phyloP scores from a whole-genome alignment of 176 grass and related monocot genomes.

The Ensete ventricosum region DNA sequence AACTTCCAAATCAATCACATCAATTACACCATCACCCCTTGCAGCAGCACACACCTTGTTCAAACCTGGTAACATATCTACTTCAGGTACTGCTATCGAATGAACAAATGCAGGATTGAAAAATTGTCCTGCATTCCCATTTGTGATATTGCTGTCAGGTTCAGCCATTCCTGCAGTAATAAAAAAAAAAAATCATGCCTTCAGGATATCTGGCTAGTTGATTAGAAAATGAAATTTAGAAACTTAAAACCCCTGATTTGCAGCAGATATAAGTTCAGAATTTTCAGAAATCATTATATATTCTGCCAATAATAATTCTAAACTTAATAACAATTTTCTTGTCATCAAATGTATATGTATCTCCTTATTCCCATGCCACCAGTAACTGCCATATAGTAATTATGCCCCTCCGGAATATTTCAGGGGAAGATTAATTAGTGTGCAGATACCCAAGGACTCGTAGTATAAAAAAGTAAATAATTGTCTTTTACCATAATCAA shows the following conservation, averaged over 20 bases:
- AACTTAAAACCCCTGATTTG: not conserved
- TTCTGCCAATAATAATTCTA: not conserved
- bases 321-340: not conserved
- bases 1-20: conserved; percentile 77
- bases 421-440: not conserved
- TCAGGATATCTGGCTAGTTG: not conserved
- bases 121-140: conserved; percentile 52
- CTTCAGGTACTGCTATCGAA: conserved; percentile 66
- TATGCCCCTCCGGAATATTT: not conserved
- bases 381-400: not conserved
- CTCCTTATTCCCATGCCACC: not conserved
- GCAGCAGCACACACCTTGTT: conserved; percentile 91
- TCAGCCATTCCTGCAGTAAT: conserved; percentile 52
- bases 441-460: too few species aligned
- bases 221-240: not conserved
- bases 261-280: not conserved
- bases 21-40: conserved; percentile 81
- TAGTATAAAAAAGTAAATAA: too few species aligned
- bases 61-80: conserved; percentile 39
- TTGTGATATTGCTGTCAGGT: conserved; percentile 35
- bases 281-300: not conserved
- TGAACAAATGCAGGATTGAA: conserved; percentile 96
- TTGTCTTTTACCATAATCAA: conserved; percentile 68
- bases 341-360: not conserved
- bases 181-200: not conserved